Evolutionary conservation across 2,329 filamentous ascomycete species (phyloP).

Genomic region (Plenodomus tracheiphilus): DNA sequence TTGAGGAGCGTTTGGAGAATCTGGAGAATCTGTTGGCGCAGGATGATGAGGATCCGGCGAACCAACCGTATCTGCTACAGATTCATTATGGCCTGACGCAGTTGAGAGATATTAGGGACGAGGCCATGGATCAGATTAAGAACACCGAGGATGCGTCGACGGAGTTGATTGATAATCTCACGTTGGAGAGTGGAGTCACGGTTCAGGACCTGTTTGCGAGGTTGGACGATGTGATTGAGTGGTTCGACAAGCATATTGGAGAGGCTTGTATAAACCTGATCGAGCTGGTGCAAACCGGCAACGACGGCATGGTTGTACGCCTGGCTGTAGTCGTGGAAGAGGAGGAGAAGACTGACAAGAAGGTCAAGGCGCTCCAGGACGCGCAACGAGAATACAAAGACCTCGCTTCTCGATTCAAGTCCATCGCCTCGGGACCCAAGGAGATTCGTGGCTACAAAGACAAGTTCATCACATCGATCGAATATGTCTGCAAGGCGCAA

Average conservation of each 20-base stretch:
- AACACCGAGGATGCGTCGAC: conserved; percentile 82
- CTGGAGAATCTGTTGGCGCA: conserved; percentile 79
- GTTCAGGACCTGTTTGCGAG: conserved; percentile 87
- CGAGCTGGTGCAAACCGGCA: conserved; percentile 80
- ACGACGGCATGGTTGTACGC: conserved; percentile 85
- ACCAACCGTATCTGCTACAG: conserved; percentile 87
- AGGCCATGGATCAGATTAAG: conserved; percentile 95
- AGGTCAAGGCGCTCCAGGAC: conserved; percentile 87
- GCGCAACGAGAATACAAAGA: conserved; percentile 95
- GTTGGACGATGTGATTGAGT: conserved; percentile 84
- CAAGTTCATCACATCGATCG: conserved; percentile 84
- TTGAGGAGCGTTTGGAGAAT: conserved; percentile 74
- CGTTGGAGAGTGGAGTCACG: conserved; percentile 69
- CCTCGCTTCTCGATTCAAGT: conserved; percentile 89
- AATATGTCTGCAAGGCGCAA: conserved; percentile 71
- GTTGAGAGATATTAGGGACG: conserved; percentile 90
- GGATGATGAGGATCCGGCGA: conserved; percentile 83
- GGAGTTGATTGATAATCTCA: conserved; percentile 79
- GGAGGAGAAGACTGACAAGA: conserved; percentile 94
- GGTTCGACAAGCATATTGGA: conserved; percentile 95
- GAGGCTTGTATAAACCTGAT: conserved; percentile 89
- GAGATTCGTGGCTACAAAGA: conserved; percentile 95
- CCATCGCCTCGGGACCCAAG: conserved; percentile 90
- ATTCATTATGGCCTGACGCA: conserved; percentile 92
- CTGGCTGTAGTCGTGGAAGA: conserved; percentile 91